Conservation (phyloP, 148 eudicot species). For the Cornus controversa region DNA sequence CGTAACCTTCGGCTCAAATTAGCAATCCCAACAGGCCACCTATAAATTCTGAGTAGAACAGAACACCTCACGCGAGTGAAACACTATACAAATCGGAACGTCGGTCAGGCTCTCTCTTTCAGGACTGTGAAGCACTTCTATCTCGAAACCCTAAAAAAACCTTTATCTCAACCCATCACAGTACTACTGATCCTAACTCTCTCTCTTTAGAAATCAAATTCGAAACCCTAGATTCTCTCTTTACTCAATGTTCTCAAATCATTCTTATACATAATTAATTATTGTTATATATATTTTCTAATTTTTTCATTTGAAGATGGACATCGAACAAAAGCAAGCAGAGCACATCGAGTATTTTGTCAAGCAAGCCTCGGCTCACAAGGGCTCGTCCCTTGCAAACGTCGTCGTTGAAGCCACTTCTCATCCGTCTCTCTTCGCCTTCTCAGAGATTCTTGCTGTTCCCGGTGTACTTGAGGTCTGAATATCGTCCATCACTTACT, state of each 20-base stretch:
- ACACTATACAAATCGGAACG: neutral
- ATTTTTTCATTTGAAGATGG: conserved; percentile 37
- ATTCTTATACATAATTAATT: neutral
- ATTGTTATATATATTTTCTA: neutral
- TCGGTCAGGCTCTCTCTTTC: neutral
- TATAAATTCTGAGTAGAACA: neutral
- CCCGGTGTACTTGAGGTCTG: conserved; percentile 68
- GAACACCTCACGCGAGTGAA: too few species aligned
- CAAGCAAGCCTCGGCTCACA: conserved; percentile 52
- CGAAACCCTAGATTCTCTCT: neutral
- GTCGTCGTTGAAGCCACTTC: conserved; percentile 77
- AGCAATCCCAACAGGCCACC: neutral
- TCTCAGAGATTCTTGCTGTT: conserved; percentile 84
- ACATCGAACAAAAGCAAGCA: conserved; percentile 84
- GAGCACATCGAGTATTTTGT: conserved; percentile 83
- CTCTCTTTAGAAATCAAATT: neutral
- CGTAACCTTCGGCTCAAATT: neutral
- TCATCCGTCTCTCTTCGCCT: conserved; percentile 86
- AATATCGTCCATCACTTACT: too few species aligned
- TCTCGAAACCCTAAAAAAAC: neutral
- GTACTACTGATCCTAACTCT: neutral
- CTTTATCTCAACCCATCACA: neutral
- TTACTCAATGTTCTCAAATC: neutral
- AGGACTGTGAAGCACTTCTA: neutral
- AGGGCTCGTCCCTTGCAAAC: conserved; percentile 54